Evolutionary conservation across 371 early-diverging fungal species (phyloP).

Genomic region (Circinella minor): DNA sequence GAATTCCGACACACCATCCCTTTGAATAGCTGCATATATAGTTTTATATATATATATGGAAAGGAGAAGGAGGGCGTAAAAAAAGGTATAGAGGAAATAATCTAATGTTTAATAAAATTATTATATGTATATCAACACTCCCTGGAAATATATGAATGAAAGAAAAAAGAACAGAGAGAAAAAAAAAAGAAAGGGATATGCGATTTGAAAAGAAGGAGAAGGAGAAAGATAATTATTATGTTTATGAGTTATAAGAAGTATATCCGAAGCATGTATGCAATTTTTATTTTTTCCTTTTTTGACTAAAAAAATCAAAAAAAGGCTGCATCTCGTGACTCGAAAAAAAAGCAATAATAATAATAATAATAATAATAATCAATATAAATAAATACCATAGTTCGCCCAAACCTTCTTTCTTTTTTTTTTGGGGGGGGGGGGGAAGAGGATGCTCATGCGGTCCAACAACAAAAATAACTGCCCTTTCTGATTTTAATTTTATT

Average conservation of each 20-base stretch:
- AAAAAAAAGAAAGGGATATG: background rate
- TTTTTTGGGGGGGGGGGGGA: no score
- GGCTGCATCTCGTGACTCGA: background rate
- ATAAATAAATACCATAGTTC: no score
- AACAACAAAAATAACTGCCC: no score
- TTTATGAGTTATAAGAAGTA: background rate
- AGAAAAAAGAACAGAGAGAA: background rate
- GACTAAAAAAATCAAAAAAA: background rate
- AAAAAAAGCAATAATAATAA: no score
- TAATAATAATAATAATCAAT: no score
- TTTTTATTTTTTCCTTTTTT: conserved; percentile 11
- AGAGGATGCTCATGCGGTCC: background rate
- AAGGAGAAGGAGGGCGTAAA: background rate
- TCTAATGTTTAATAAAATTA: background rate
- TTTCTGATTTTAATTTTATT: background rate
- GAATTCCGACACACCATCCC: conserved; percentile 7
- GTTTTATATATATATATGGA: background rate
- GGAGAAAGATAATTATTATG: background rate
- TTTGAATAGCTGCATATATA: background rate
- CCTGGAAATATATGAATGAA: background rate
- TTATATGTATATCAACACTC: background rate
- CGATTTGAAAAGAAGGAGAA: background rate
- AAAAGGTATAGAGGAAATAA: conserved; percentile 16
- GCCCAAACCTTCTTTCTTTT: no score
- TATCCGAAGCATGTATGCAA: background rate